phyloP scores from a whole-genome alignment of 495 filamentous ascomycete genomes.

The Lasiosphaeria hispida region DNA sequence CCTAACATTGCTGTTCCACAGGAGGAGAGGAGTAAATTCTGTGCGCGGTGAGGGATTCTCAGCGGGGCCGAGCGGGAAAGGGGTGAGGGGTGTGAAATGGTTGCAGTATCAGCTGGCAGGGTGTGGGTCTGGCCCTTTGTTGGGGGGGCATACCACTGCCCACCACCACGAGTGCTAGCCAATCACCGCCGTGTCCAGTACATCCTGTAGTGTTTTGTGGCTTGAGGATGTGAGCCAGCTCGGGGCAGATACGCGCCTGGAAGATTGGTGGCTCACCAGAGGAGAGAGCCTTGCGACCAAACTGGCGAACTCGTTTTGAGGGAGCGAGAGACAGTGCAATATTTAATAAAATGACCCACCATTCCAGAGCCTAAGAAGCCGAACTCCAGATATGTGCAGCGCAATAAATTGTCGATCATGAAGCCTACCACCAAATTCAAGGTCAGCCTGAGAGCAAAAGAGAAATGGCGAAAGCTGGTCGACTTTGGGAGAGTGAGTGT shows the following conservation, averaged over 20 bases:
- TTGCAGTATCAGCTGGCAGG: too few species aligned
- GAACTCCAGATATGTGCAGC: neutral
- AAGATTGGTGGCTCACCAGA: conserved; percentile 5
- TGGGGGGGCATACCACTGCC: too few species aligned
- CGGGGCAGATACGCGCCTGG: neutral
- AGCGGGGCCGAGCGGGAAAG: neutral
- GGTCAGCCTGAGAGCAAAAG: neutral
- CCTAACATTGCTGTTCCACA: neutral
- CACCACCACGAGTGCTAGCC: too few species aligned
- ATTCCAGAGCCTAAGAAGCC: neutral
- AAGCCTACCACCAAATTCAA: neutral
- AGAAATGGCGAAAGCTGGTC: neutral
- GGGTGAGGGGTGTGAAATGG: neutral
- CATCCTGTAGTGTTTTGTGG: neutral
- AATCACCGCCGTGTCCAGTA: neutral
- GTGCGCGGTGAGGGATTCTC: neutral
- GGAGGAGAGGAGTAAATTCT: neutral
- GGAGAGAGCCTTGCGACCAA: neutral
- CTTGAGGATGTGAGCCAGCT: too few species aligned
- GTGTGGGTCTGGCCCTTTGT: too few species aligned
- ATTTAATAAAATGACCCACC: neutral
- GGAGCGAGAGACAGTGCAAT: neutral
- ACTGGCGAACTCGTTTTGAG: neutral
- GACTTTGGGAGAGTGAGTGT: neutral
- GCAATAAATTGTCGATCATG: too few species aligned